Evolutionary conservation across 192 early-diverging fungal species (phyloP).

Genomic region (Backusella morwellensis): DNA sequence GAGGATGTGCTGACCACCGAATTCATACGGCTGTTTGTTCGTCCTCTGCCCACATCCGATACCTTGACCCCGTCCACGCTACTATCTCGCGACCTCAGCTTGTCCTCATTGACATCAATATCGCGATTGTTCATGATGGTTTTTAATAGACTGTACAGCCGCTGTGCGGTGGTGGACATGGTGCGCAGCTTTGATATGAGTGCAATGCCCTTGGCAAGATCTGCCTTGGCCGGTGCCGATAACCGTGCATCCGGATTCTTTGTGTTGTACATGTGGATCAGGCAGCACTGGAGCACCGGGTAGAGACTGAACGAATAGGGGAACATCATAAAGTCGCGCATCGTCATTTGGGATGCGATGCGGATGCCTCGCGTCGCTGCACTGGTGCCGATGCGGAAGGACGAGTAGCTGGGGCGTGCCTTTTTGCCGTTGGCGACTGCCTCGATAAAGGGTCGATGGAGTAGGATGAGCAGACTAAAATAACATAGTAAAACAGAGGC

Average conservation of each 20-base stretch:
- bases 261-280: constrained; percentile 36
- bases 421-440: constrained; percentile 12
- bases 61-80: not conserved
- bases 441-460: constrained; percentile 42
- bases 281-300: constrained; percentile 28
- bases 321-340: constrained; percentile 32
- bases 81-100: not conserved
- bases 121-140: constrained; percentile 24
- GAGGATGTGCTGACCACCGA: not conserved
- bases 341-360: constrained; percentile 21
- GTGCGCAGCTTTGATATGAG: constrained; percentile 16
- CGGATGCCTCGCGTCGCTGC: constrained; percentile 30
- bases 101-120: constrained; percentile 13
- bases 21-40: not conserved
- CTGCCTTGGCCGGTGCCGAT: constrained; percentile 20
- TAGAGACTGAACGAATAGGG: constrained; percentile 35
- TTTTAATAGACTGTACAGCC: constrained; percentile 14
- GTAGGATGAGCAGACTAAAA: constrained; percentile 31
- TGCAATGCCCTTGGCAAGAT: constrained; percentile 16
- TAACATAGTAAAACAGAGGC: constrained; percentile 34
- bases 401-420: constrained; percentile 23
- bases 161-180: constrained; percentile 26
- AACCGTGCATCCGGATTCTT: constrained; percentile 29
- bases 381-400: constrained; percentile 32
- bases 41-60: constrained; percentile 18